Evolutionary conservation across 306 rosid genomes (phyloP).

Genomic region (Coriaria nepalensis): DNA sequence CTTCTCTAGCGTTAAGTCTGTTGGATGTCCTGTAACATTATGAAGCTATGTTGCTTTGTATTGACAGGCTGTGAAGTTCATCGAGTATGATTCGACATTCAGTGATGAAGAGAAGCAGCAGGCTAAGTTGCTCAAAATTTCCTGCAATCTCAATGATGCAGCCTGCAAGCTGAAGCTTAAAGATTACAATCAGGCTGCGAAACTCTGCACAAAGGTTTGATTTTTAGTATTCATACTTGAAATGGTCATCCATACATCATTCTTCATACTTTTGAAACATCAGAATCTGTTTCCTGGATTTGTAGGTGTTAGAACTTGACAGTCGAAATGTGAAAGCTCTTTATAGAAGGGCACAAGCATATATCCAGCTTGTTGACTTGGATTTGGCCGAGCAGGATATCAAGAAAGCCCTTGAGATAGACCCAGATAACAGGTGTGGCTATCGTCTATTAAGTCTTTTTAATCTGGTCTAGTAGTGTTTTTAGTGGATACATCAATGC

Average conservation of each 20-base stretch:
- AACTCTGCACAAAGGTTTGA: conserved; percentile 28
- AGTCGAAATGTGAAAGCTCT: conserved; percentile 30
- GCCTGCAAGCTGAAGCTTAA: conserved; percentile 33
- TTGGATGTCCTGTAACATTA: too few relatives aligned
- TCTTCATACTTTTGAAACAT: background rate
- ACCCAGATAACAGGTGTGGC: conserved; percentile 26
- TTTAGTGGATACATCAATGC: background rate
- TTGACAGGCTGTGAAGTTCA: conserved; percentile 19
- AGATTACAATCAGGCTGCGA: conserved; percentile 24
- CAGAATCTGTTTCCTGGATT: background rate
- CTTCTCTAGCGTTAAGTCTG: too few relatives aligned
- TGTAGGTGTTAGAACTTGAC: conserved; percentile 28
- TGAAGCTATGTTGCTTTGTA: background rate
- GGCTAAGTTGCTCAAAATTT: conserved; percentile 18
- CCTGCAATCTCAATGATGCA: conserved; percentile 29
- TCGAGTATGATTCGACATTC: conserved; percentile 28
- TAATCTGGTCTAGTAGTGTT: background rate
- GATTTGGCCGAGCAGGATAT: conserved; percentile 34
- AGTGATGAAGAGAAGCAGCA: conserved; percentile 27
- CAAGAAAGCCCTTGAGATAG: conserved; percentile 31
- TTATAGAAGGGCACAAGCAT: conserved; percentile 34
- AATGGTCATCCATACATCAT: background rate
- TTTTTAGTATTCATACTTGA: background rate
- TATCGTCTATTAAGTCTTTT: too few relatives aligned
- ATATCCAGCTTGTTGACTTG: conserved; percentile 25